Evolutionary conservation across 306 rosid species (phyloP).

Genomic region (Trifolium dubium): DNA sequence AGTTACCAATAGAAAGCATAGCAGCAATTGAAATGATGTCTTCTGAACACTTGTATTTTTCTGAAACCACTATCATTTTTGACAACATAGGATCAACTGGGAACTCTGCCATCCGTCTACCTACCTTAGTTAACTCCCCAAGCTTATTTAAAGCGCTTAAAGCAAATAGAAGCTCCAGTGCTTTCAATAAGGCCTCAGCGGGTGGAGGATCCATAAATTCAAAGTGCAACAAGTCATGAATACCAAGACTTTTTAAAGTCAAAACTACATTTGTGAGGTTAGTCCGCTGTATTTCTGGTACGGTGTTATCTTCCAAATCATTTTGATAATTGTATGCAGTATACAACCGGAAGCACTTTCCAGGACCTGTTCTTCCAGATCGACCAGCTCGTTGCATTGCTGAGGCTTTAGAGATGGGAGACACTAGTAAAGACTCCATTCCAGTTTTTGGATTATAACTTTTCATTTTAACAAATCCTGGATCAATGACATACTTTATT

Average conservation of each 20-base stretch:
- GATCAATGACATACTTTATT: conserved; percentile 94
- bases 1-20: conserved; percentile 93
- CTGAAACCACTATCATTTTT: conserved; percentile 94
- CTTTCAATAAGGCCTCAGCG: conserved; percentile 88
- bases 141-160: conserved; percentile 82
- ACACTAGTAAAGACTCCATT: conserved; percentile 81
- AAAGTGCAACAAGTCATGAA: conserved; percentile 77
- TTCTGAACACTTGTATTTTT: conserved; percentile 82
- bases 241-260: conserved; percentile 87
- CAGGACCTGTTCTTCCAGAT: conserved; percentile 97
- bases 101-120: conserved; percentile 95
- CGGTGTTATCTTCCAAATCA: conserved; percentile 87
- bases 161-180: conserved; percentile 87
- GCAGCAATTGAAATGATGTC: conserved; percentile 87
- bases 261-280: conserved; percentile 94
- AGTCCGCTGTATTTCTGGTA: conserved; percentile 92
- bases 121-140: conserved; percentile 90
- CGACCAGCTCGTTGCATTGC: conserved; percentile 97
- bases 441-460: conserved; percentile 81
- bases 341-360: conserved; percentile 89
- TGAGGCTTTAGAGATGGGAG: conserved; percentile 96
- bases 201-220: conserved; percentile 99
- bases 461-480: conserved; percentile 80
- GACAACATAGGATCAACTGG: conserved; percentile 96
- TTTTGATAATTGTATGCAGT: conserved; percentile 73